phyloP scores from a whole-genome alignment of 2,329 filamentous ascomycete genomes.

The Ophiostoma fasciatum region DNA sequence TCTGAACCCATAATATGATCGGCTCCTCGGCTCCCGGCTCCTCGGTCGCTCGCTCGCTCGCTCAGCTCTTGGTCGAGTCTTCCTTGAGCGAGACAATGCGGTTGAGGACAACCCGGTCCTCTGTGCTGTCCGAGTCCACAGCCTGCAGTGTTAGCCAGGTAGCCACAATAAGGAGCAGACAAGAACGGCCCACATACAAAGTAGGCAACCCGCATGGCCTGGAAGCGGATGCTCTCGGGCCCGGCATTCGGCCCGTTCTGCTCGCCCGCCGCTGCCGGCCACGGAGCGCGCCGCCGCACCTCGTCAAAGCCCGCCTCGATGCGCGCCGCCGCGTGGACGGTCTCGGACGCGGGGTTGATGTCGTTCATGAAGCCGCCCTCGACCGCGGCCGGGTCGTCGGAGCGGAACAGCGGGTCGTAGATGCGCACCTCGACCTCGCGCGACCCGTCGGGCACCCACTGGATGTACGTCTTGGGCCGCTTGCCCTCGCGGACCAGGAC shows the following conservation, averaged over 20 bases:
- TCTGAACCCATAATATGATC: neutral
- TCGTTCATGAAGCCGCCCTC: constrained; percentile 72
- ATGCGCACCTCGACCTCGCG: constrained; percentile 60
- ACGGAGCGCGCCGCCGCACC: constrained; percentile 56
- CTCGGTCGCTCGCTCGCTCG: no score
- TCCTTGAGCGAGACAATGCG: constrained; percentile 87
- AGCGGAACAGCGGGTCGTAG: constrained; percentile 75
- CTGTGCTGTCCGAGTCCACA: constrained; percentile 64
- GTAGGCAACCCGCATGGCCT: constrained; percentile 79
- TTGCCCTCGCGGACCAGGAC: constrained; percentile 56
- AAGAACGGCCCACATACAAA: no score
- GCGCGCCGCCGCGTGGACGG: constrained; percentile 62
- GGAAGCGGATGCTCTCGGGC: constrained; percentile 70
- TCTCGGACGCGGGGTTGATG: constrained; percentile 70
- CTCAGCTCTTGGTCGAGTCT: constrained; percentile 55
- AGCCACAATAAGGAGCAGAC: no score
- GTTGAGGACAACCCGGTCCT: constrained; percentile 75
- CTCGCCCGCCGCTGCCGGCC: constrained; percentile 67
- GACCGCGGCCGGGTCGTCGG: constrained; percentile 62
- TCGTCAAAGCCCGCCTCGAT: constrained; percentile 76
- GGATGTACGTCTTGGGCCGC: constrained; percentile 70
- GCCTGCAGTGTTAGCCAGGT: no score
- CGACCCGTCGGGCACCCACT: constrained; percentile 68
- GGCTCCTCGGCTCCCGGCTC: neutral
- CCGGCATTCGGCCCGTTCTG: constrained; percentile 44